Evolutionary conservation across 371 early-diverging fungal species (phyloP).

Genomic region (Apophysomyces variabilis): DNA sequence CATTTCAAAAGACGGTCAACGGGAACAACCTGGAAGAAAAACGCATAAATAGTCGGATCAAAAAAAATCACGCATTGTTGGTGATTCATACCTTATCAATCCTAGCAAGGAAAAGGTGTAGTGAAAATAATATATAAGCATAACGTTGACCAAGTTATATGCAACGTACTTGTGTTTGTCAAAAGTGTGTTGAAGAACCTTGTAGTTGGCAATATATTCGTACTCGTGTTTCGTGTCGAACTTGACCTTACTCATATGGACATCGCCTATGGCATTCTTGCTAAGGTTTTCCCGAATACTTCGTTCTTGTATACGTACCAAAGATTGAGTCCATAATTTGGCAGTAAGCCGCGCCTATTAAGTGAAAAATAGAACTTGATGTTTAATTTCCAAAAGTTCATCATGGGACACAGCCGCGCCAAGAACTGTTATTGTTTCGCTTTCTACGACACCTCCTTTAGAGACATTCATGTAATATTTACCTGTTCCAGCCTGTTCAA

Average conservation of each 20-base stretch:
- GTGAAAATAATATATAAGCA: constrained; percentile 1
- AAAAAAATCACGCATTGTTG: not conserved
- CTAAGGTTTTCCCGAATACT: not conserved
- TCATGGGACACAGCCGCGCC: not conserved
- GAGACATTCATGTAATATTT: constrained; percentile 15
- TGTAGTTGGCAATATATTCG: constrained; percentile 90
- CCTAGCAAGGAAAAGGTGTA: constrained; percentile 10
- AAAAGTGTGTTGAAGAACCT: constrained; percentile 84
- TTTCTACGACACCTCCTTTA: not conserved
- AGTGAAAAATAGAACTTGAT: not conserved
- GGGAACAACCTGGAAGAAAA: constrained; percentile 64
- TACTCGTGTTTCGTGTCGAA: constrained; percentile 91
- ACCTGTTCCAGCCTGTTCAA: constrained; percentile 95
- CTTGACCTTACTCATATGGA: constrained; percentile 84
- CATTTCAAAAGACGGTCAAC: constrained; percentile 87
- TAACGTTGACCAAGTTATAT: not conserved
- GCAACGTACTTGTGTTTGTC: constrained; percentile 74
- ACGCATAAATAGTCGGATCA: too few relatives aligned
- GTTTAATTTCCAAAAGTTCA: not conserved
- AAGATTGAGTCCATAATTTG: constrained; percentile 94
- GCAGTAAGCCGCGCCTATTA: constrained; percentile 83
- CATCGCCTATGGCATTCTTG: constrained; percentile 50
- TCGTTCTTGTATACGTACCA: constrained; percentile 40
- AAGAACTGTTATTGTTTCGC: constrained; percentile 7
- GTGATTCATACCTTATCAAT: constrained; percentile 24